Conservation (phyloP, 257 asterid genomes). For the Capsicum pubescens region DNA sequence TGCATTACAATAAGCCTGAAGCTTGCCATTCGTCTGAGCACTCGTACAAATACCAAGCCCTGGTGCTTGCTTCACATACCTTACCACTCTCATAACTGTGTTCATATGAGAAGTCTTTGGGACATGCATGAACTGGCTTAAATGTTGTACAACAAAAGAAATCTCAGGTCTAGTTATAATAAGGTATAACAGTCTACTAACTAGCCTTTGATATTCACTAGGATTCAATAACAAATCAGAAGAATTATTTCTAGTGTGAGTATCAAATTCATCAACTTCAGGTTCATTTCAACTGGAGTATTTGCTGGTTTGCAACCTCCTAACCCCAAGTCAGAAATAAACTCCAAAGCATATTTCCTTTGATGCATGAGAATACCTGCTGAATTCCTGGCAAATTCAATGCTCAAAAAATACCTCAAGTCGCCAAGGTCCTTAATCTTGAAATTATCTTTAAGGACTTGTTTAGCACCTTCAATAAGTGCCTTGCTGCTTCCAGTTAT, state of each 20-base stretch:
- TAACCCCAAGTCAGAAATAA: background rate
- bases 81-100: no score
- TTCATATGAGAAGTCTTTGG: no score
- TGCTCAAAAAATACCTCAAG: background rate
- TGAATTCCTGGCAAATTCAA: background rate
- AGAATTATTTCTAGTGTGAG: no score
- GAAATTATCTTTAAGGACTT: background rate
- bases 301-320: background rate
- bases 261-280: background rate
- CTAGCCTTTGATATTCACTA: background rate
- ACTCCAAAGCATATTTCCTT: background rate
- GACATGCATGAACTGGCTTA: no score
- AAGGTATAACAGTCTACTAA: background rate
- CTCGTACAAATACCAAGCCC: no score
- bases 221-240: background rate
- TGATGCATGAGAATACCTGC: background rate
- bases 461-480: background rate
- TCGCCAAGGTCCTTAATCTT: background rate
- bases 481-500: no score
- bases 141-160: no score
- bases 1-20: no score
- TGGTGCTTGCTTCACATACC: no score
- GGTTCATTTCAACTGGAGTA: background rate
- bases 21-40: no score
- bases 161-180: background rate